These are phyloP conservation scores for Trichothecium roseum DNA, from an alignment of 2,329 filamentous ascomycete genomes.

Conservation along the genomic window DNA sequence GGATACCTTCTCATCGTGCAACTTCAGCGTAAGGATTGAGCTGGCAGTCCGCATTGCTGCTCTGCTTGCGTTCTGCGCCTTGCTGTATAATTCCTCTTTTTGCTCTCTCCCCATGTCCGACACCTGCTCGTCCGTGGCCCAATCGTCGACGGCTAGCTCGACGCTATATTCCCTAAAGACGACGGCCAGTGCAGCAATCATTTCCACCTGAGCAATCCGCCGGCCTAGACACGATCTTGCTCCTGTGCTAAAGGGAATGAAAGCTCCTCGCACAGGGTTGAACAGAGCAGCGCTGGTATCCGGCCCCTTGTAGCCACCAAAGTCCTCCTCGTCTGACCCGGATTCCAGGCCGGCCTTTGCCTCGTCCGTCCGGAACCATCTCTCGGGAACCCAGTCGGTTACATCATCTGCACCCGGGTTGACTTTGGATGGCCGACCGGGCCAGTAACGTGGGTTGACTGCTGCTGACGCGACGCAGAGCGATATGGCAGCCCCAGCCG, in stretches of 20 bases:
- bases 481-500: constrained; percentile 43
- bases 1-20: constrained; percentile 53
- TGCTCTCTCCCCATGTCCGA: constrained; percentile 33
- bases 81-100: constrained; percentile 45
- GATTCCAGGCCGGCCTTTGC: constrained; percentile 12
- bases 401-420: constrained; percentile 41
- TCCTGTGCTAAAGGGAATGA: constrained; percentile 49
- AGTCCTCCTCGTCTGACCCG: constrained; percentile 37
- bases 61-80: constrained; percentile 45
- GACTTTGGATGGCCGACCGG: constrained; percentile 35
- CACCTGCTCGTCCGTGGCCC: constrained; percentile 43
- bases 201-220: constrained; percentile 49
- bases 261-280: constrained; percentile 44
- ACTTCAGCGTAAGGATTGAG: constrained; percentile 62
- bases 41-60: constrained; percentile 28
- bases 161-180: constrained; percentile 51
- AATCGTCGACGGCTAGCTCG: constrained; percentile 58
- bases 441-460: constrained; percentile 66
- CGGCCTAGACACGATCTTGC: constrained; percentile 46
- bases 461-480: constrained; percentile 48
- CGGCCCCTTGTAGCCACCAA: constrained; percentile 47
- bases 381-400: constrained; percentile 59
- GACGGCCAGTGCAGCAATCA: constrained; percentile 43
- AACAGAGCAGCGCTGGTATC: constrained; percentile 55
- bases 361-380: constrained; percentile 47